A percentile compares a stretch with the other conserved stretches of the same genome.
These are phyloP conservation scores for Gossypium stocksii DNA, from an alignment of 345 rosid genomes.

Conservation along the genomic window DNA sequence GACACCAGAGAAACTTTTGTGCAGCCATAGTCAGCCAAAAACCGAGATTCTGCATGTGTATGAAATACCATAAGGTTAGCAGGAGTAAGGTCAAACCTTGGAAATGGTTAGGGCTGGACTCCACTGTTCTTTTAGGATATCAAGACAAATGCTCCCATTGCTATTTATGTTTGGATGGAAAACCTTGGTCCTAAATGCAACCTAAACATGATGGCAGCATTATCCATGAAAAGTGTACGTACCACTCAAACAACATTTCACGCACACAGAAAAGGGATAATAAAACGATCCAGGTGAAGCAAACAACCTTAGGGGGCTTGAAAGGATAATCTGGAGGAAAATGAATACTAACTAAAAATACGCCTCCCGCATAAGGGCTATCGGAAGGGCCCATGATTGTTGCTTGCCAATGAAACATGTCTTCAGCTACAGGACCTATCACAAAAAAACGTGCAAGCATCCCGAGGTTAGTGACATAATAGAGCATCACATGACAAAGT, in stretches of 20 bases:
- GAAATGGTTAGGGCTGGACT: conserved; percentile 21
- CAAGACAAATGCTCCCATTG: conserved; percentile 22
- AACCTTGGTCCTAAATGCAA: conserved; percentile 21
- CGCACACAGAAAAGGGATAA: too few species aligned
- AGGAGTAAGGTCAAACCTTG: conserved; percentile 3
- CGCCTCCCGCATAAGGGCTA: conserved; percentile 41
- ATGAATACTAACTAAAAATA: conserved; percentile 32
- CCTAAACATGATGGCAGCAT: background rate
- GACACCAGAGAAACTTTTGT: background rate
- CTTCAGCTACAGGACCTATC: conserved; percentile 32
- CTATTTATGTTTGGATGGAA: conserved; percentile 20
- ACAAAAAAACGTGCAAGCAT: background rate
- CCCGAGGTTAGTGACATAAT: background rate
- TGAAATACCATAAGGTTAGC: background rate
- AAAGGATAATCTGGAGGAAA: conserved; percentile 42
- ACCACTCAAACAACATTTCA: background rate
- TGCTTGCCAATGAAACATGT: conserved; percentile 38
- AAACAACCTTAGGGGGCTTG: conserved; percentile 36
- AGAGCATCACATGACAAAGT: background rate
- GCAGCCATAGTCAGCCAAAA: background rate
- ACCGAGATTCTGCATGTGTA: background rate
- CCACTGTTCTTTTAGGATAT: conserved; percentile 20
- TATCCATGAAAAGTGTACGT: background rate
- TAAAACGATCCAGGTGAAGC: background rate
- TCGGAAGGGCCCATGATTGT: conserved; percentile 44